A percentile compares a stretch with the other conserved stretches of the same genome.
These are phyloP conservation scores for Sarocladium brachiariae DNA, from an alignment of 2,329 filamentous ascomycete genomes.

Conservation along the genomic window DNA sequence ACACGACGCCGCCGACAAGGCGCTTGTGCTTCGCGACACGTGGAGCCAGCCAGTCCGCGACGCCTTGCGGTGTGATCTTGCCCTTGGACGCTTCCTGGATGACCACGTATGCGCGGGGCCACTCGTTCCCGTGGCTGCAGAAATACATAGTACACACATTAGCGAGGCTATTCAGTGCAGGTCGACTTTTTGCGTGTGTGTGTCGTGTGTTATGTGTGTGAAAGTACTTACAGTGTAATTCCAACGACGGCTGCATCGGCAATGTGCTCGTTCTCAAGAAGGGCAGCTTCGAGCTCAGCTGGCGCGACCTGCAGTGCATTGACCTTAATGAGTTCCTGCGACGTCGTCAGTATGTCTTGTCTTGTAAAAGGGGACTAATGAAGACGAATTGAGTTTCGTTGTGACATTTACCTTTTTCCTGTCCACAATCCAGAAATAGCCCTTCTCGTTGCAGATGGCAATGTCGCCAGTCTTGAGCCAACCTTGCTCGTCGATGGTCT, in stretches of 20 bases:
- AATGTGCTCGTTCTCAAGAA: slow-evolving; percentile 43
- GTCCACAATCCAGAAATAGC: slow-evolving; percentile 38
- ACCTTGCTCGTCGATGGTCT: slow-evolving; percentile 41
- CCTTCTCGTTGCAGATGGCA: slow-evolving; percentile 38
- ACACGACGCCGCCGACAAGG: slow-evolving; percentile 43
- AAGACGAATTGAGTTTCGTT: not conserved
- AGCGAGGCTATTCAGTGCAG: too few species aligned
- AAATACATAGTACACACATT: slow-evolving; percentile 9
- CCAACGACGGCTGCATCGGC: slow-evolving; percentile 50
- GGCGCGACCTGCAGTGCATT: slow-evolving; percentile 55
- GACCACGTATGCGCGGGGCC: slow-evolving; percentile 45
- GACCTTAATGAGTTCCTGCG: slow-evolving; percentile 54
- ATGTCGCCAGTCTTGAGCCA: slow-evolving; percentile 57
- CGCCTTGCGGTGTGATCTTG: slow-evolving; percentile 41
- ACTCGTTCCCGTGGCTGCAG: slow-evolving; percentile 38
- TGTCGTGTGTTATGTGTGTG: not conserved
- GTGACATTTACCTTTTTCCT: slow-evolving; percentile 37
- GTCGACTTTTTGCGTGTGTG: not conserved
- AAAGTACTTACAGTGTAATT: slow-evolving; percentile 33
- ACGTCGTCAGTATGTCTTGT: too few species aligned
- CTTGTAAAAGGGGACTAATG: too few species aligned
- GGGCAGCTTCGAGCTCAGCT: slow-evolving; percentile 46
- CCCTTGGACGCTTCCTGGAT: slow-evolving; percentile 38
- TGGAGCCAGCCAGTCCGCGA: slow-evolving; percentile 40
- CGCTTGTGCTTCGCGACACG: slow-evolving; percentile 46